A percentile compares a stretch with the other conserved stretches of the same genome.
Evolutionary conservation across 2,329 filamentous ascomycete genomes (phyloP).

Genomic region (Pyricularia grisea): DNA sequence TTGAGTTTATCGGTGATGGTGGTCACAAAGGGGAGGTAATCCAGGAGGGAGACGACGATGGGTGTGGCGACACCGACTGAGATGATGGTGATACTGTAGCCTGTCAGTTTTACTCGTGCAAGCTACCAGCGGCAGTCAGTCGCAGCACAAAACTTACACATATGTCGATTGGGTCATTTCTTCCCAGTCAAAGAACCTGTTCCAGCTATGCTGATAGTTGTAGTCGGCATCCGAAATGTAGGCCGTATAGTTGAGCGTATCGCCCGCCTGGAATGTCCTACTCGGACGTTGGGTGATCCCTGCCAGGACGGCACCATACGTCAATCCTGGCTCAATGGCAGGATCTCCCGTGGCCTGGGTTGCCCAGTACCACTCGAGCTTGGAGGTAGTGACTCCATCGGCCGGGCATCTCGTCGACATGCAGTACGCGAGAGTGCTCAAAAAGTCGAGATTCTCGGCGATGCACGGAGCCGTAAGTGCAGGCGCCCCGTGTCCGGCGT

Average conservation of each 20-base stretch:
- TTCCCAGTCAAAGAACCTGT: background rate
- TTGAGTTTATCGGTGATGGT: background rate
- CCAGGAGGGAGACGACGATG: background rate
- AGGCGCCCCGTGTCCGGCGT: background rate
- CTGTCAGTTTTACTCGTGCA: background rate
- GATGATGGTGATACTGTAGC: background rate
- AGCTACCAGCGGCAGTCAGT: conserved; percentile 12
- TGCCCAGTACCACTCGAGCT: conserved; percentile 17
- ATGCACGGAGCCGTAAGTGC: conserved; percentile 5
- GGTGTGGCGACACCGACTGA: background rate
- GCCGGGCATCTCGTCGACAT: conserved; percentile 7
- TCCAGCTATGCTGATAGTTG: conserved; percentile 9
- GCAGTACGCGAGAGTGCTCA: conserved; percentile 19
- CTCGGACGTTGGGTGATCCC: conserved; percentile 9
- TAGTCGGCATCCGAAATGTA: conserved; percentile 5
- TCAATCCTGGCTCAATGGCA: background rate
- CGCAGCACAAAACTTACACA: conserved; percentile 14
- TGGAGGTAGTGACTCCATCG: background rate
- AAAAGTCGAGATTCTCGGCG: conserved; percentile 13
- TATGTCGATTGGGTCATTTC: background rate
- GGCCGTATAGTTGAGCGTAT: conserved; percentile 12
- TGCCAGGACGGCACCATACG: background rate
- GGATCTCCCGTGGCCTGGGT: background rate
- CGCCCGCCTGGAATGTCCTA: conserved; percentile 7
- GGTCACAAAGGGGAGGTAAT: background rate